A percentile compares a stretch with the other conserved stretches of the same genome.
Evolutionary conservation across 495 filamentous ascomycete species (phyloP).

Genomic region (Arthonia radiata): DNA sequence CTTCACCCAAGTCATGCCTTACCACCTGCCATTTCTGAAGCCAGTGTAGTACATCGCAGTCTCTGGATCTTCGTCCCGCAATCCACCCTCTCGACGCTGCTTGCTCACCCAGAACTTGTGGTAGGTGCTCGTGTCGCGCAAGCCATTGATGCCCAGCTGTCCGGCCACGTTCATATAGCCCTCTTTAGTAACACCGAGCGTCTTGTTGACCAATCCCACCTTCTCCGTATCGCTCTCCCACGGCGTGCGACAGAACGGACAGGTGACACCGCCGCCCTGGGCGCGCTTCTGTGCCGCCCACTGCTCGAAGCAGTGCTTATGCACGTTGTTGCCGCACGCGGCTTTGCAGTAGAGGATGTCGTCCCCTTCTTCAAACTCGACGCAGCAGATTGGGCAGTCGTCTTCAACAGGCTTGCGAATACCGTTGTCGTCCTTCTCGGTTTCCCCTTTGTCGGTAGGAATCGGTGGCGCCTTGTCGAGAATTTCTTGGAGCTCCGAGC

Average conservation of each 20-base stretch:
- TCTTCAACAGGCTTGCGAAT: constrained; percentile 41
- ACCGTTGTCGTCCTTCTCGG: constrained; percentile 10
- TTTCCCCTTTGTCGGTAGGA: constrained; percentile 12
- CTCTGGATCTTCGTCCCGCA: too few relatives aligned
- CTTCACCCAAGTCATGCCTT: too few relatives aligned
- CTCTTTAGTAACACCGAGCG: constrained; percentile 16
- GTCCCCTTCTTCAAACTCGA: constrained; percentile 34
- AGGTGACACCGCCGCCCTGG: constrained; percentile 24
- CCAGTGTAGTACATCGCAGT: too few relatives aligned
- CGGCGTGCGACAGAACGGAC: constrained; percentile 38
- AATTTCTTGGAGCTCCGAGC: constrained; percentile 35
- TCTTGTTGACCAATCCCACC: constrained; percentile 19
- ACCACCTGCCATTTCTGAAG: too few relatives aligned
- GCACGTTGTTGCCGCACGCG: constrained; percentile 57
- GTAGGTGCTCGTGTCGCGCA: too few relatives aligned
- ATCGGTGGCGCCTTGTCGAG: constrained; percentile 23
- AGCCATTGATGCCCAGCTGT: constrained; percentile 31
- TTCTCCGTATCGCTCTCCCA: constrained; percentile 32
- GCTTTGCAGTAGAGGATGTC: constrained; percentile 44
- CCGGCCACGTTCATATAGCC: constrained; percentile 43
- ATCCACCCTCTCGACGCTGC: too few relatives aligned
- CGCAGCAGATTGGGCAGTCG: constrained; percentile 63
- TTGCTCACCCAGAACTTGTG: too few relatives aligned
- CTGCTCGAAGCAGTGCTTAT: constrained; percentile 43
- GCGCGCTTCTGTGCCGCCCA: constrained; percentile 34